Conservation (phyloP, 805 yeast genomes). For the Wickerhamiella qilinensis region DNA sequence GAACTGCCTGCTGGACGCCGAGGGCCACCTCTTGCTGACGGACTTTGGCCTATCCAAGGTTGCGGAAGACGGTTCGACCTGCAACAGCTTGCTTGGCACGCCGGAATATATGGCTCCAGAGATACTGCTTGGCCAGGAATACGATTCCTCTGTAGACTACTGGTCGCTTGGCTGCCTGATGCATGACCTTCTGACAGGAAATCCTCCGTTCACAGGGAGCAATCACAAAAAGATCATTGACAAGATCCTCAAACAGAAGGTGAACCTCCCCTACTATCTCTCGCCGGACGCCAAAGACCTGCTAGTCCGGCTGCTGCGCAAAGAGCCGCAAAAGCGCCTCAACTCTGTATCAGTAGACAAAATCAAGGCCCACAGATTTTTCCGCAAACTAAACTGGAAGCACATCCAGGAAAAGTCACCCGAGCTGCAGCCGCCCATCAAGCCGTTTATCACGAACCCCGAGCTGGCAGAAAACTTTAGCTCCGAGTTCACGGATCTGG, state of each 20-base stretch:
- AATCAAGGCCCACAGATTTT: slow-evolving; percentile 53
- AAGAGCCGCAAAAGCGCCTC: slow-evolving; percentile 50
- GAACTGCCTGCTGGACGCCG: slow-evolving; percentile 58
- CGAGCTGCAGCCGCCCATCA: slow-evolving; percentile 50
- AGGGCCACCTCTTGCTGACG: slow-evolving; percentile 70
- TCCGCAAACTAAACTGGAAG: slow-evolving; percentile 62
- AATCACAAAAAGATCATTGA: slow-evolving; percentile 61
- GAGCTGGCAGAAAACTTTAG: slow-evolving; percentile 75
- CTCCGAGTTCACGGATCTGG: slow-evolving; percentile 58
- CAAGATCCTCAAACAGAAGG: slow-evolving; percentile 48
- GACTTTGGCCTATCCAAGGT: slow-evolving; percentile 63
- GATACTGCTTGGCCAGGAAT: slow-evolving; percentile 57
- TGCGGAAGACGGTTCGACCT: slow-evolving; percentile 26
- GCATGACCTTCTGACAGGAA: slow-evolving; percentile 66
- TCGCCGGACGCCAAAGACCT: slow-evolving; percentile 70
- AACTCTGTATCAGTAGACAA: slow-evolving; percentile 38
- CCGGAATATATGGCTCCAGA: slow-evolving; percentile 88
- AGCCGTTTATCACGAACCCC: slow-evolving; percentile 72
- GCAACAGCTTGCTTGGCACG: slow-evolving; percentile 53
- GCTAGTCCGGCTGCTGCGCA: slow-evolving; percentile 45
- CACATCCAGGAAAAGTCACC: slow-evolving; percentile 33
- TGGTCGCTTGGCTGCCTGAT: slow-evolving; percentile 80
- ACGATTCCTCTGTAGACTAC: slow-evolving; percentile 75
- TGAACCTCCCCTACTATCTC: slow-evolving; percentile 57
- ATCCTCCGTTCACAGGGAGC: slow-evolving; percentile 79